Conservation (phyloP, 495 filamentous ascomycete genomes). For the Diplogelasinospora grovesii region DNA sequence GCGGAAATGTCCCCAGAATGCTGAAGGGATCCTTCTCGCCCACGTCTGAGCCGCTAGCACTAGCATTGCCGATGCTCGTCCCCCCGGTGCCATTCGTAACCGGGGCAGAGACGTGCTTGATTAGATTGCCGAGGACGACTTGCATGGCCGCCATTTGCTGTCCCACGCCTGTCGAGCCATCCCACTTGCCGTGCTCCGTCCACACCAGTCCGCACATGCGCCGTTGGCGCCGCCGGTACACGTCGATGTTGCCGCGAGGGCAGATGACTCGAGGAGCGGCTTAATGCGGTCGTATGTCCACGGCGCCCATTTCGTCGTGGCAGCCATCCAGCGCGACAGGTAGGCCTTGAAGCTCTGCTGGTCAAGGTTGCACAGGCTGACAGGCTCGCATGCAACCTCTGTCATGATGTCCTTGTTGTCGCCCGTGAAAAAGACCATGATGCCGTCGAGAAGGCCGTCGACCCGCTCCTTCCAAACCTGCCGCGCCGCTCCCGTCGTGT, state of each 20-base stretch:
- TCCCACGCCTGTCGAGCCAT: conserved; percentile 55
- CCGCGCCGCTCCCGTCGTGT: conserved; percentile 40
- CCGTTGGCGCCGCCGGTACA: conserved; percentile 54
- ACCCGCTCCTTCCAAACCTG: conserved; percentile 46
- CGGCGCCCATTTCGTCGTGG: conserved; percentile 62
- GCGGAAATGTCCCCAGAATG: conserved; percentile 9
- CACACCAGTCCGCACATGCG: conserved; percentile 69
- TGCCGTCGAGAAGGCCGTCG: conserved; percentile 44
- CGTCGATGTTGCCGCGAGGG: conserved; percentile 56
- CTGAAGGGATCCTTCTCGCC: conserved; percentile 22
- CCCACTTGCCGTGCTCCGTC: conserved; percentile 46
- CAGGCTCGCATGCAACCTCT: conserved; percentile 68
- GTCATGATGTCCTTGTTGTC: conserved; percentile 47
- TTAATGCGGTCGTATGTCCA: conserved; percentile 55
- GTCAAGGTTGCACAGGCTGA: conserved; percentile 58
- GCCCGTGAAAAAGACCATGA: conserved; percentile 47
- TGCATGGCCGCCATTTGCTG: conserved; percentile 68
- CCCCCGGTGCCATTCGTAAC: conserved; percentile 64
- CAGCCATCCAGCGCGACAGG: conserved; percentile 67
- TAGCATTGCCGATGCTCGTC: conserved; percentile 65
- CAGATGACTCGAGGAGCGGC: conserved; percentile 55
- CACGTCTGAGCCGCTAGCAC: conserved; percentile 49
- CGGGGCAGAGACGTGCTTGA: conserved; percentile 40
- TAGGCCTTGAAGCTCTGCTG: conserved; percentile 79
- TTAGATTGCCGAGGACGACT: conserved; percentile 55